Conservation (phyloP, 495 filamentous ascomycete species). For the Penicillium cosmopolitanum region DNA sequence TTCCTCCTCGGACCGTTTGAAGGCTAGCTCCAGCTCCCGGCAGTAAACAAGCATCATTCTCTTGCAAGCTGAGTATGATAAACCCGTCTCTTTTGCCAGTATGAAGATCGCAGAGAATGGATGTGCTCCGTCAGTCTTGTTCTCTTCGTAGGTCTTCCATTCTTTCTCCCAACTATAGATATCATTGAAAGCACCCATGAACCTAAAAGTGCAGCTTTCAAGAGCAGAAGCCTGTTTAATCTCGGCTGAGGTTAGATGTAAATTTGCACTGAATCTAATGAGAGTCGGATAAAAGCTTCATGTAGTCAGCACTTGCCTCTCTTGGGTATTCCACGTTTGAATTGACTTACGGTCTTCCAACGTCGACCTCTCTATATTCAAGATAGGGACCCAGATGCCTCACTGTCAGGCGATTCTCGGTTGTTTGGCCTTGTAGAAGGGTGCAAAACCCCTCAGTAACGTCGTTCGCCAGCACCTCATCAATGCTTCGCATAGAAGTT, state of each 20-base stretch:
- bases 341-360: slow-evolving; percentile 21
- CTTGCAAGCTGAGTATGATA: slow-evolving; percentile 25
- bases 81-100: slow-evolving; percentile 24
- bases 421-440: slow-evolving; percentile 24
- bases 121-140: slow-evolving; percentile 22
- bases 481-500: slow-evolving; percentile 13
- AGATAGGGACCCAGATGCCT: slow-evolving; percentile 25
- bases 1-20: slow-evolving; percentile 10
- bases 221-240: slow-evolving; percentile 10
- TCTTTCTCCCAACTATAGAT: slow-evolving; percentile 31
- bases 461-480: slow-evolving; percentile 18
- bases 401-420: slow-evolving; percentile 15
- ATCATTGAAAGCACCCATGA: slow-evolving; percentile 28
- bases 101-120: slow-evolving; percentile 28
- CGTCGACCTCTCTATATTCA: slow-evolving; percentile 20
- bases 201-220: slow-evolving; percentile 23
- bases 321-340: not conserved
- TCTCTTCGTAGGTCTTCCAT: slow-evolving; percentile 21
- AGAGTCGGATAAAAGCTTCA: slow-evolving; percentile 28
- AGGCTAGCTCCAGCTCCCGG: slow-evolving; percentile 23
- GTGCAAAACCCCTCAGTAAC: slow-evolving; percentile 25
- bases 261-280: slow-evolving; percentile 24
- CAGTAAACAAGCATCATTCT: slow-evolving; percentile 25
- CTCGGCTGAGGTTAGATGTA: slow-evolving; percentile 14
- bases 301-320: not conserved